These are phyloP conservation scores for Apiospora hydei DNA, from an alignment of 2,329 filamentous ascomycete genomes.

Conservation along the genomic window DNA sequence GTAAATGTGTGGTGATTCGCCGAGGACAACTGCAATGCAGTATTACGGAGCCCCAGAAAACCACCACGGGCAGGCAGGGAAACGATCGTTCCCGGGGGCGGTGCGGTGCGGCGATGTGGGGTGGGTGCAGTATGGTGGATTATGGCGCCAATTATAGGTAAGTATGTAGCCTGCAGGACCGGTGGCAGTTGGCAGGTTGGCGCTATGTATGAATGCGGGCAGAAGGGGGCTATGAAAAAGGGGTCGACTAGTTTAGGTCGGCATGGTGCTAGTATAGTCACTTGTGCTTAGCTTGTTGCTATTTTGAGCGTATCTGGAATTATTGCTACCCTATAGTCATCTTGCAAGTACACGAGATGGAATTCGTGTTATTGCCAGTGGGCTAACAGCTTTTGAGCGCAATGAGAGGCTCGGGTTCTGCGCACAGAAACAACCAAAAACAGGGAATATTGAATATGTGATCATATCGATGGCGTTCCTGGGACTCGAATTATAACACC, in stretches of 20 bases:
- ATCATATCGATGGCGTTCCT: no score
- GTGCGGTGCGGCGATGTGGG: background rate
- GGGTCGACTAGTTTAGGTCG: background rate
- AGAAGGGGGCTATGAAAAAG: background rate
- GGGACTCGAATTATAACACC: no score
- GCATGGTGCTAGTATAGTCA: background rate
- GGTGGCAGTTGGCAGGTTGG: background rate
- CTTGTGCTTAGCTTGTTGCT: background rate
- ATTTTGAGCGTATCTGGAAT: background rate
- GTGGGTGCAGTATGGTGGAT: background rate
- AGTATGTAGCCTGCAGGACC: background rate
- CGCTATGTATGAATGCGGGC: background rate
- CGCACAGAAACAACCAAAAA: no score
- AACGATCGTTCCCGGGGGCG: background rate
- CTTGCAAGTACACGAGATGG: background rate
- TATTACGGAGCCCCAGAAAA: conserved; percentile 3
- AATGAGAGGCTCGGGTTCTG: no score
- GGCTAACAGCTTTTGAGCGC: background rate
- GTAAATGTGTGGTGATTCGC: background rate
- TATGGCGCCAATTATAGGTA: conserved; percentile 4
- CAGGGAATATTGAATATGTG: no score
- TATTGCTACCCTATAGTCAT: background rate
- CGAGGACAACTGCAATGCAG: background rate
- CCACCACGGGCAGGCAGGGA: background rate
- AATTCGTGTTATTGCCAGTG: background rate